A percentile compares a stretch with the other conserved stretches of the same genome.
Evolutionary conservation across 345 rosid genomes (phyloP).

Genomic region (Noccaea bulbosa): DNA sequence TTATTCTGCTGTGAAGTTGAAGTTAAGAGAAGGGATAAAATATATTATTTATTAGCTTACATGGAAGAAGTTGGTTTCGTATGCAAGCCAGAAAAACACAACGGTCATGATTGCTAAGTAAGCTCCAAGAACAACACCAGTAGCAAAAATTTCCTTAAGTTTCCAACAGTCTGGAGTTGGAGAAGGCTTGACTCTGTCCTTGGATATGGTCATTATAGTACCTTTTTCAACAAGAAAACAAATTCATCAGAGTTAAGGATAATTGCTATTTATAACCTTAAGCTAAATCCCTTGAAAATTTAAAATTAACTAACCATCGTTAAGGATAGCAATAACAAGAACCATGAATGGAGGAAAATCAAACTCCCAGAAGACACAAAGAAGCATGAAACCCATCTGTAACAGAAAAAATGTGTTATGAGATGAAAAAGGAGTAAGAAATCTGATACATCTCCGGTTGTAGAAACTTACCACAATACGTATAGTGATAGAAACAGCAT

Average conservation of each 20-base stretch:
- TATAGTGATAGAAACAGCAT: conserved; percentile 69
- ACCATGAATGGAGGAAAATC: conserved; percentile 80
- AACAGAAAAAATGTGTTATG: conserved; percentile 5
- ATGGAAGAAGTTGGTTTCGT: conserved; percentile 56
- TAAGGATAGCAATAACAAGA: conserved; percentile 66
- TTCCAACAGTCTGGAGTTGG: conserved; percentile 66
- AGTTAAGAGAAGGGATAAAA: not conserved
- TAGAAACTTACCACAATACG: conserved; percentile 62
- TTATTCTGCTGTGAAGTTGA: conserved; percentile 12
- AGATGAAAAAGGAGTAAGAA: not conserved
- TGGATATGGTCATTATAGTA: conserved; percentile 70
- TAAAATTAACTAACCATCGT: conserved; percentile 54
- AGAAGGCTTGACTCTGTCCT: conserved; percentile 66
- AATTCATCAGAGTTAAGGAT: not conserved
- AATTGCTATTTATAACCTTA: too few relatives aligned
- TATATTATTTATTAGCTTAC: conserved; percentile 39
- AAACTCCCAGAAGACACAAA: conserved; percentile 62
- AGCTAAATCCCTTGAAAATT: not conserved
- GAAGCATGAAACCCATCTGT: conserved; percentile 68
- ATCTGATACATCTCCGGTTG: not conserved
- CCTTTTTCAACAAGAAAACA: conserved; percentile 37
- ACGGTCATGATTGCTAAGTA: conserved; percentile 65
- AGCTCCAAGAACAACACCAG: conserved; percentile 59
- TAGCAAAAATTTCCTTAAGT: conserved; percentile 64
- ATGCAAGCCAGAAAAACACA: conserved; percentile 60